Evolutionary conservation across 2,329 filamentous ascomycete genomes (phyloP), one percentile per base, ranked within the genome.

Genomic region (Phyllosticta citribraziliensis): DNA sequence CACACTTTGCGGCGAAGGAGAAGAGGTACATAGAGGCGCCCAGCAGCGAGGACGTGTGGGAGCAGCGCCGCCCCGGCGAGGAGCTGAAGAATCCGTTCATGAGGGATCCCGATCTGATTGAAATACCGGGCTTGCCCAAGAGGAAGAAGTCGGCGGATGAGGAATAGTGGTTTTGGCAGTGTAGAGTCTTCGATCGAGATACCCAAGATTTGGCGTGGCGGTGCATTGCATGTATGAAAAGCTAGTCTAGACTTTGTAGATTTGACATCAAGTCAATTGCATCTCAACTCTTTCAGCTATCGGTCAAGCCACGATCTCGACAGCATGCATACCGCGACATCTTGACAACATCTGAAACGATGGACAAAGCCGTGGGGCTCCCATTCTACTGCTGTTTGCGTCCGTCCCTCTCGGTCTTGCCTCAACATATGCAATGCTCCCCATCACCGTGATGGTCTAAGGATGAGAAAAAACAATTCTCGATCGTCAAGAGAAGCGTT

Each of bases 31-130:
- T 79, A 75, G 84, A 79, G 14, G 84, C 84, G 1, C 83, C 83
- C 19, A 96, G 85, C 72, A 96, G 90, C 75, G 90, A 97, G 76
- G 89, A 97, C 78, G 79, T 99, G 3, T 99, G 94, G 94, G 83
- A 87, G 72, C 80, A 86, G 60, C 84, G 94, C 67, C 79, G 80
- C 19, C 59, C 55, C 4, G 59, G 59, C 17, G 80, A 83, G 65
- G 84, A 81, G 65, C 76, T 93, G 5, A 74, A 76, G 66, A 77
- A 76, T 60, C 77, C 80, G 0, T 76, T 76, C 65, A 68, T 67
- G 67, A 69, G 63, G 57, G 69, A 75, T 65, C 71, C 71, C 20
- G 70, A 74, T 65, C 68, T 62, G 63, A 52, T 63, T 2, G 69
- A 64, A 1, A 70, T 63, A 27, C 56, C 55, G 72, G 63, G 66